Percentiles rank a stretch among this genome's conserved stretches.
Evolutionary conservation across 208 protist genomes (phyloP).

Genomic region (Leptomonas pyrrhocoris): DNA sequence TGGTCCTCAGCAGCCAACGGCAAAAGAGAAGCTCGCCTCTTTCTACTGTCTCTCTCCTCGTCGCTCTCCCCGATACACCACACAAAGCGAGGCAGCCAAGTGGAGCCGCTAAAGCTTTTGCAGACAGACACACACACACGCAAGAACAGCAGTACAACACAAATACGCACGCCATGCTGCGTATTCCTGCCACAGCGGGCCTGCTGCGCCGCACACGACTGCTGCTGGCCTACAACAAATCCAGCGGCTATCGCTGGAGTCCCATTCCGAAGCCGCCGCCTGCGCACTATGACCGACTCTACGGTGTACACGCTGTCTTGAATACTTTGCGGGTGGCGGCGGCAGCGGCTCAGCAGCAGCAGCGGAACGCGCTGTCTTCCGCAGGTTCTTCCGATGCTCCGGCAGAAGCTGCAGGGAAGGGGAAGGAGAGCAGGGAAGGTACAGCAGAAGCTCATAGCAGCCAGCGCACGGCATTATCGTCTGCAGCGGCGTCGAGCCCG

Average conservation of each 20-base stretch:
- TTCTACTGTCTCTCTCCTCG: too few relatives aligned
- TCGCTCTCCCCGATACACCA: too few relatives aligned
- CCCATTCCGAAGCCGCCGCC: constrained; percentile 79
- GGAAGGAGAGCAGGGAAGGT: too few relatives aligned
- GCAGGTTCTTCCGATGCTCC: not conserved
- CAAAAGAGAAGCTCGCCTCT: too few relatives aligned
- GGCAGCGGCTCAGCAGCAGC: not conserved
- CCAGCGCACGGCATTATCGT: too few relatives aligned
- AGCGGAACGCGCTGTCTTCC: not conserved
- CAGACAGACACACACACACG: too few relatives aligned
- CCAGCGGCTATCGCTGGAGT: constrained; percentile 65
- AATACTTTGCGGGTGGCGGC: constrained; percentile 65
- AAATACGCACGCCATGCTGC: not conserved
- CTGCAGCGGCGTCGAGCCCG: too few relatives aligned
- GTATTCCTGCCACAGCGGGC: not conserved
- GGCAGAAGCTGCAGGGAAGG: too few relatives aligned
- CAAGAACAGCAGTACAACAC: not conserved
- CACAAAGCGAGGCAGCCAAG: too few relatives aligned
- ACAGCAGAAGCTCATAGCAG: too few relatives aligned
- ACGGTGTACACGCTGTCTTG: constrained; percentile 65
- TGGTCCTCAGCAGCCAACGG: too few relatives aligned
- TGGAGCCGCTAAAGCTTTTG: too few relatives aligned
- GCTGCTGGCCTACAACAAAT: constrained; percentile 60
- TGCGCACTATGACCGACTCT: constrained; percentile 61
- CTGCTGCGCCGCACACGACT: constrained; percentile 24